A percentile compares a stretch with the other conserved stretches of the same genome.
phyloP scores from a whole-genome alignment of 768 basidiomycete genomes.

The Boletellus sp. region DNA sequence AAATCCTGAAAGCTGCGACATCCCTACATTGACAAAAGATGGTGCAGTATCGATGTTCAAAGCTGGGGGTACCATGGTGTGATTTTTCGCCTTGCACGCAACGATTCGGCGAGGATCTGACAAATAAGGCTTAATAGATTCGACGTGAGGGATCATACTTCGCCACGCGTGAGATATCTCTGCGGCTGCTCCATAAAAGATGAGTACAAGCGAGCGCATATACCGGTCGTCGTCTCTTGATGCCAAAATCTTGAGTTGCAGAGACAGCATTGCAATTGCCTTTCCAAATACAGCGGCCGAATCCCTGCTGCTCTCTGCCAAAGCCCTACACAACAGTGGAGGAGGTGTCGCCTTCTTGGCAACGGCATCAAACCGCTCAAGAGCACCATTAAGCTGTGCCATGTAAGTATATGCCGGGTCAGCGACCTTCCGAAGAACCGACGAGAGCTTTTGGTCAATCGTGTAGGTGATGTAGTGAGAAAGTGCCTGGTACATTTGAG shows the following conservation, averaged over 20 bases:
- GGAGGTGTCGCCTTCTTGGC: constrained; percentile 68
- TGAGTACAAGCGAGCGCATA: constrained; percentile 78
- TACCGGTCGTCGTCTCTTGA: constrained; percentile 81
- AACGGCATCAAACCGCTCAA: constrained; percentile 87
- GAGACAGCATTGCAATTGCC: constrained; percentile 75
- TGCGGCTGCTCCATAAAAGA: constrained; percentile 84
- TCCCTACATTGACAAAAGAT: constrained; percentile 25
- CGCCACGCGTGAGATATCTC: constrained; percentile 89
- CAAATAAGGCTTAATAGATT: constrained; percentile 64
- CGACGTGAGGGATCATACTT: constrained; percentile 65
- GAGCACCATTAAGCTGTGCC: constrained; percentile 76
- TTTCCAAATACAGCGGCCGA: constrained; percentile 81
- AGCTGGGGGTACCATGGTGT: constrained; percentile 24
- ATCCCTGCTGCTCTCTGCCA: constrained; percentile 82
- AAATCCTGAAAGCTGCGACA: constrained; percentile 22
- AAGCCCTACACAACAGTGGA: constrained; percentile 64
- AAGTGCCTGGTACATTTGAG: constrained; percentile 86
- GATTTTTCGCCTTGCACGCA: constrained; percentile 27
- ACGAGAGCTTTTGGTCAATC: constrained; percentile 77
- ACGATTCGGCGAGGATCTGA: constrained; percentile 40
- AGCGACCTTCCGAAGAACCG: constrained; percentile 78
- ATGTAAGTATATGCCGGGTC: constrained; percentile 82
- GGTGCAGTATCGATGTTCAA: constrained; percentile 23
- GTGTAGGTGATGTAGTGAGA: constrained; percentile 84
- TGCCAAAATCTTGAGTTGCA: constrained; percentile 77